Conservation (phyloP, 768 basidiomycete species). For the Mycena latifolia region DNA sequence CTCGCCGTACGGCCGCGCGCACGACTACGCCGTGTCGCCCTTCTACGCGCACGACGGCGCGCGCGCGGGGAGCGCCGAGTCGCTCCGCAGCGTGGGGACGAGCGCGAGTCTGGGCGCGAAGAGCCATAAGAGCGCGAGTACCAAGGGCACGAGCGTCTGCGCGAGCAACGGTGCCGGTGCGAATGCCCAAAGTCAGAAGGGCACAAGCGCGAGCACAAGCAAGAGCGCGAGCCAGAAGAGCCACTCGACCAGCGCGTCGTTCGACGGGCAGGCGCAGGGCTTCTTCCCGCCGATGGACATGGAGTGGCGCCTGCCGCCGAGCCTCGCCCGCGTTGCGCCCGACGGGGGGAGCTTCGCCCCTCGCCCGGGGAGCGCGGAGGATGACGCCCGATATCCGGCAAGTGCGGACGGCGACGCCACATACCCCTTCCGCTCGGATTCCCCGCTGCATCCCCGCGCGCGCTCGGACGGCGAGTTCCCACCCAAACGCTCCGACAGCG, state of each 20-base stretch:
- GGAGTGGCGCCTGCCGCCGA: conserved; percentile 33
- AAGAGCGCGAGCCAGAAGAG: conserved; percentile 22
- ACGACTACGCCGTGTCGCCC: conserved; percentile 55
- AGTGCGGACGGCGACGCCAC: background rate
- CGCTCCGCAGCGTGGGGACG: conserved; percentile 39
- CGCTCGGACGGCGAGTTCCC: conserved; percentile 30
- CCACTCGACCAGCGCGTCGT: conserved; percentile 26
- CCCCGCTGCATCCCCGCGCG: background rate
- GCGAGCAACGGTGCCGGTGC: no score
- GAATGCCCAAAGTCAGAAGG: no score
- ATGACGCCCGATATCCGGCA: background rate
- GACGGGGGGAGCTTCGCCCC: background rate
- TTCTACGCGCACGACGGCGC: conserved; percentile 41
- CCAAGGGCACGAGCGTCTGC: no score
- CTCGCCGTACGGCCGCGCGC: conserved; percentile 79
- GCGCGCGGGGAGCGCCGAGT: conserved; percentile 34
- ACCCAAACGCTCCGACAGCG: no score
- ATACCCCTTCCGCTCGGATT: no score
- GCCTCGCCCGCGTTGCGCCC: conserved; percentile 20
- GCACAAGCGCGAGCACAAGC: conserved; percentile 6
- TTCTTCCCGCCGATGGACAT: background rate
- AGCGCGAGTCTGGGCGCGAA: background rate
- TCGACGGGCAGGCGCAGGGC: conserved; percentile 10
- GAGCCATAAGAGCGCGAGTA: background rate
- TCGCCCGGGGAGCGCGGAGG: background rate